Percentiles rank a stretch among this genome's conserved stretches.
Evolutionary conservation across 2,329 filamentous ascomycete genomes (phyloP).

Genomic region (Penicillium sp.): DNA sequence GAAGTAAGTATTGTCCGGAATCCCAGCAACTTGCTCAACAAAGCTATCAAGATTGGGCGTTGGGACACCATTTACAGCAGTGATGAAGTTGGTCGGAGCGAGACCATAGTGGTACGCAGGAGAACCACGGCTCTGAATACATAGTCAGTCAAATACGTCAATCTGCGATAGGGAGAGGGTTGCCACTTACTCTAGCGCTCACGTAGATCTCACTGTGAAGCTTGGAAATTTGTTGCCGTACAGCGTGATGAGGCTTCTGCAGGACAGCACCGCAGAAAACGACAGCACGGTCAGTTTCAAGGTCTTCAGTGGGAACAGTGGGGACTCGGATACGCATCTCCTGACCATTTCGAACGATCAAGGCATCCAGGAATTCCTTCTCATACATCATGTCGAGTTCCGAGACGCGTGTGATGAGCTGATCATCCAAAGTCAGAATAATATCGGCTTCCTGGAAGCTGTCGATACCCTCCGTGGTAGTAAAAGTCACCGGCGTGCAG

Average conservation of each 20-base stretch:
- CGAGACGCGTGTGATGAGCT: conserved; percentile 87
- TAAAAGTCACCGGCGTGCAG: conserved; percentile 52
- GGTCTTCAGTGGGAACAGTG: conserved; percentile 82
- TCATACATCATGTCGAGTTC: conserved; percentile 97
- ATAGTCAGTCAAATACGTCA: conserved; percentile 6
- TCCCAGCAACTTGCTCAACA: conserved; percentile 75
- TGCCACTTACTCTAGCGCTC: conserved; percentile 62
- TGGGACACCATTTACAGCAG: conserved; percentile 84
- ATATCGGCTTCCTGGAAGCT: conserved; percentile 87
- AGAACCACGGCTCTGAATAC: conserved; percentile 64
- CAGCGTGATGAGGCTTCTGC: conserved; percentile 91
- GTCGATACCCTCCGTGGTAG: conserved; percentile 42
- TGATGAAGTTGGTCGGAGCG: conserved; percentile 95
- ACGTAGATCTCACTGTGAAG: conserved; percentile 96
- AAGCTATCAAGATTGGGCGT: conserved; percentile 82
- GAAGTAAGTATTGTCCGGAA: conserved; percentile 98
- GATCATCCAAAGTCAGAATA: conserved; percentile 83
- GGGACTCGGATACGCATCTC: conserved; percentile 74
- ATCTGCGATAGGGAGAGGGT: neutral
- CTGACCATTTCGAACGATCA: conserved; percentile 80
- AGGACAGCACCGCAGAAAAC: conserved; percentile 94
- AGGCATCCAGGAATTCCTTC: conserved; percentile 75
- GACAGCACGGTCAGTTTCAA: conserved; percentile 89
- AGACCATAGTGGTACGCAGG: conserved; percentile 87
- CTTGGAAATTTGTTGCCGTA: conserved; percentile 95